phyloP scores from a whole-genome alignment of 2,329 filamentous ascomycete genomes.

The Ascochyta lentis region DNA sequence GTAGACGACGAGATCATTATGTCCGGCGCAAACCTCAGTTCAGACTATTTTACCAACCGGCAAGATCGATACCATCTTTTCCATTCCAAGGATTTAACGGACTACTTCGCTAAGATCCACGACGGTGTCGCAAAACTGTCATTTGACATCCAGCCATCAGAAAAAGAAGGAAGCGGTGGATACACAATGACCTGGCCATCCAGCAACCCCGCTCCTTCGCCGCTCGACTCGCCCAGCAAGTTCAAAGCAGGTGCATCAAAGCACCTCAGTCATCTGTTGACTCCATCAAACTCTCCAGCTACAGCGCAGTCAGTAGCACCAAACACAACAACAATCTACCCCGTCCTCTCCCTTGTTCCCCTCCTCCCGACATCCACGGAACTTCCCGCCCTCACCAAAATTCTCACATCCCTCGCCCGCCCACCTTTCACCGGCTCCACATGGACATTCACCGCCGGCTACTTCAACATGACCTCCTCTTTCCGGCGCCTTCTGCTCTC shows the following conservation, averaged over 20 bases:
- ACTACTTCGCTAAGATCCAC: constrained; percentile 83
- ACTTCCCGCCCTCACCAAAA: constrained; percentile 76
- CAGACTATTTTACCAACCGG: constrained; percentile 94
- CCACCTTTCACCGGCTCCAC: constrained; percentile 71
- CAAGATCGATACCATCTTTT: constrained; percentile 96
- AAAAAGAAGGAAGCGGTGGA: constrained; percentile 55
- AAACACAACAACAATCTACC: constrained; percentile 72
- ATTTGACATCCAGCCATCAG: constrained; percentile 74
- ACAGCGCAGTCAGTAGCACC: constrained; percentile 23
- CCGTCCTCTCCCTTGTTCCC: constrained; percentile 86
- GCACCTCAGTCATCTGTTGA: constrained; percentile 71
- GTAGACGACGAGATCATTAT: constrained; percentile 95
- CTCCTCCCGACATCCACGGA: constrained; percentile 89
- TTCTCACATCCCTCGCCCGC: constrained; percentile 74
- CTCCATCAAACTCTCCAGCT: constrained; percentile 52
- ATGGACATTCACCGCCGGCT: constrained; percentile 97
- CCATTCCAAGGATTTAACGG: constrained; percentile 75
- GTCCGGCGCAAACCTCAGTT: constrained; percentile 85
- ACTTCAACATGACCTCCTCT: constrained; percentile 93
- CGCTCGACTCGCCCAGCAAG: constrained; percentile 70
- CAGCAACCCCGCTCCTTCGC: constrained; percentile 76
- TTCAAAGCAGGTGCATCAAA: constrained; percentile 75
- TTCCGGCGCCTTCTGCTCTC: constrained; percentile 80
- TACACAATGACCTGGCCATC: constrained; percentile 75
- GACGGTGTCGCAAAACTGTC: constrained; percentile 78